Percentiles rank a stretch among this genome's conserved stretches.
Evolutionary conservation across 1,284 basidiomycete genomes (phyloP).

Genomic region (Ceratobasidium theobromae): DNA sequence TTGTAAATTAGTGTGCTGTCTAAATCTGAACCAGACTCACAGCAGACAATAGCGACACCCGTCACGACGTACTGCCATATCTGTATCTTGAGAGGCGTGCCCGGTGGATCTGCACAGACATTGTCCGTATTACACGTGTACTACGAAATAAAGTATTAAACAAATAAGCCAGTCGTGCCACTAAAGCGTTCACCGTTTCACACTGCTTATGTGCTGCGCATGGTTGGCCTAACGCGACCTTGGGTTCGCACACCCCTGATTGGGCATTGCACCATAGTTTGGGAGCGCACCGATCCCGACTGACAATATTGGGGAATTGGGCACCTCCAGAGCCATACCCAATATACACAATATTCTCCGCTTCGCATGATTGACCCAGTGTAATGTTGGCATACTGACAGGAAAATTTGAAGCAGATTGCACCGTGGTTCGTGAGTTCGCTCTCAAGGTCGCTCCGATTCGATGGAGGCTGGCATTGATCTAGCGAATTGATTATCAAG

Average conservation of each 20-base stretch:
- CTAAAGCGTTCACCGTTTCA: constrained; percentile 25
- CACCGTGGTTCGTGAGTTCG: constrained; percentile 46
- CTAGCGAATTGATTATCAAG: constrained; percentile 37
- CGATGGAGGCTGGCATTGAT: constrained; percentile 43
- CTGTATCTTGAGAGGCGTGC: constrained; percentile 44
- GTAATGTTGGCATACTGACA: constrained; percentile 48
- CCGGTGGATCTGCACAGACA: constrained; percentile 44
- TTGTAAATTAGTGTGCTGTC: not conserved
- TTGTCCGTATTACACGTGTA: constrained; percentile 45
- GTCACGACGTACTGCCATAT: constrained; percentile 53
- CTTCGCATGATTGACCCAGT: constrained; percentile 45
- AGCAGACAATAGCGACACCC: constrained; percentile 45
- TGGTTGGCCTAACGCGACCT: constrained; percentile 39
- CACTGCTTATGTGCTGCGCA: constrained; percentile 49
- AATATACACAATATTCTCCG: constrained; percentile 48
- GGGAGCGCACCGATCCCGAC: constrained; percentile 46
- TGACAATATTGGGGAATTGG: constrained; percentile 46
- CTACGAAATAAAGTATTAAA: constrained; percentile 36
- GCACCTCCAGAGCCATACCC: constrained; percentile 41
- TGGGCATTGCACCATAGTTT: constrained; percentile 47
- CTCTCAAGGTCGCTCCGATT: constrained; percentile 40
- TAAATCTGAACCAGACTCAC: constrained; percentile 42
- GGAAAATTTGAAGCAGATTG: constrained; percentile 47
- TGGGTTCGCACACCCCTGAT: constrained; percentile 41
- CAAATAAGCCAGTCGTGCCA: not conserved